A percentile compares a stretch with the other conserved stretches of the same genome.
Conservation (phyloP, 140 eudicot species). For the Bidens hawaiensis region DNA sequence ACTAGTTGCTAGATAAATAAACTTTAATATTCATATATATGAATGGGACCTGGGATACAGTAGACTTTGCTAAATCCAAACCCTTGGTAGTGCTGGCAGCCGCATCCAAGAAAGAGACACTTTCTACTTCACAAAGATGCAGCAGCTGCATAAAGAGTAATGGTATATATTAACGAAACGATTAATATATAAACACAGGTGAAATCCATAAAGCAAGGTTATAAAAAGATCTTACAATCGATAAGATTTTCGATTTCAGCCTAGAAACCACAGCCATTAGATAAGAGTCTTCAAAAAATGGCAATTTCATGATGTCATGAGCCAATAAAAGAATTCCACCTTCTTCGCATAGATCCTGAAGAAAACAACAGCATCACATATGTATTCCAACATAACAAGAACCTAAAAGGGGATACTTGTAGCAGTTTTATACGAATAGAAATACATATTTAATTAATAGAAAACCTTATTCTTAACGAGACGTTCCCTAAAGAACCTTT, state of each 20-base stretch:
- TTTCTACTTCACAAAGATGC: slow-evolving; percentile 93
- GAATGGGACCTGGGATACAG: slow-evolving; percentile 66
- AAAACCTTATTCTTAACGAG: slow-evolving; percentile 82
- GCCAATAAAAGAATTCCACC: slow-evolving; percentile 86
- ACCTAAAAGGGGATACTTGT: neutral
- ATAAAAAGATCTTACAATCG: slow-evolving; percentile 69
- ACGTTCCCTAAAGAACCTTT: slow-evolving; percentile 73
- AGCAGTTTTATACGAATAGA: neutral
- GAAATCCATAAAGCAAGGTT: slow-evolving; percentile 13
- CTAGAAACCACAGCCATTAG: slow-evolving; percentile 67
- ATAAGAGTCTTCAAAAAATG: slow-evolving; percentile 33
- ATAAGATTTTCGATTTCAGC: slow-evolving; percentile 72
- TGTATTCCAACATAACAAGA: neutral
- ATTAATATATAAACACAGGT: neutral
- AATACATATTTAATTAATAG: neutral
- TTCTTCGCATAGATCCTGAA: slow-evolving; percentile 85
- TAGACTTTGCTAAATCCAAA: slow-evolving; percentile 76
- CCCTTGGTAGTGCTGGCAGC: slow-evolving; percentile 70
- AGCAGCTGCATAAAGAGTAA: slow-evolving; percentile 60
- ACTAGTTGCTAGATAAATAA: neutral
- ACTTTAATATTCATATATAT: neutral
- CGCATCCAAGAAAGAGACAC: slow-evolving; percentile 84
- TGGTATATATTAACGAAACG: slow-evolving; percentile 16
- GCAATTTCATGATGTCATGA: slow-evolving; percentile 55
- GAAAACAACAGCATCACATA: slow-evolving; percentile 9